These are phyloP conservation scores for Neurospora intermedia DNA, from an alignment of 495 filamentous ascomycete species.

Conservation along the genomic window DNA sequence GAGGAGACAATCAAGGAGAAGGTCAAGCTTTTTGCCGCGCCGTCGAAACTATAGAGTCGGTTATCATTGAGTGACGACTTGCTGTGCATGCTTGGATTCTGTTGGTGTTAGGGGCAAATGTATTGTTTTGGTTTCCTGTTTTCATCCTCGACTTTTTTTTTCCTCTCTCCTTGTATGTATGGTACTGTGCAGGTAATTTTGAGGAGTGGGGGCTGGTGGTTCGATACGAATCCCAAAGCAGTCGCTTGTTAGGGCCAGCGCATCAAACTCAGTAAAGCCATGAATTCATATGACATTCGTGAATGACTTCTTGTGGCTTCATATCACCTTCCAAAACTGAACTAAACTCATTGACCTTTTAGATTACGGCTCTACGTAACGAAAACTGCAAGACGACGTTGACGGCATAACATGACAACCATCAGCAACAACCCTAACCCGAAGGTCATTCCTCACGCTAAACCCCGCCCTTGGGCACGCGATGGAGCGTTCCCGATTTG, in stretches of 20 bases:
- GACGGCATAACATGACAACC: neutral
- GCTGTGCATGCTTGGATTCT: neutral
- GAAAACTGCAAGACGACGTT: neutral
- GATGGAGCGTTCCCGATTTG: neutral
- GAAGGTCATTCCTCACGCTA: neutral
- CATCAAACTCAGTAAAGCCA: neutral
- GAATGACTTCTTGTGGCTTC: too few relatives aligned
- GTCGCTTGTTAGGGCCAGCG: neutral
- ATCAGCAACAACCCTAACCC: neutral
- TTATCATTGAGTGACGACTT: neutral
- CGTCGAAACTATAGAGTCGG: constrained; percentile 30
- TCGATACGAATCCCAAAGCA: neutral
- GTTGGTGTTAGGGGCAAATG: neutral
- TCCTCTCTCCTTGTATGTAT: neutral
- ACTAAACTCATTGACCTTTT: too few relatives aligned
- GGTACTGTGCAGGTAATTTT: neutral
- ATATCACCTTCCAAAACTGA: too few relatives aligned
- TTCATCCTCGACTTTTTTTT: neutral
- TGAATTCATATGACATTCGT: neutral
- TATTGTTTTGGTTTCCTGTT: neutral
- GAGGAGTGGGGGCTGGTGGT: neutral
- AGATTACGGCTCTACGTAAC: too few relatives aligned
- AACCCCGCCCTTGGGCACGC: neutral
- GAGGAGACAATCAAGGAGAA: constrained; percentile 41
- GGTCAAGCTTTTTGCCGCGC: constrained; percentile 24